Percentiles rank a stretch among this genome's conserved stretches.
Conservation (phyloP, 2,329 filamentous ascomycete species). For the Ophiocordyceps australis region DNA sequence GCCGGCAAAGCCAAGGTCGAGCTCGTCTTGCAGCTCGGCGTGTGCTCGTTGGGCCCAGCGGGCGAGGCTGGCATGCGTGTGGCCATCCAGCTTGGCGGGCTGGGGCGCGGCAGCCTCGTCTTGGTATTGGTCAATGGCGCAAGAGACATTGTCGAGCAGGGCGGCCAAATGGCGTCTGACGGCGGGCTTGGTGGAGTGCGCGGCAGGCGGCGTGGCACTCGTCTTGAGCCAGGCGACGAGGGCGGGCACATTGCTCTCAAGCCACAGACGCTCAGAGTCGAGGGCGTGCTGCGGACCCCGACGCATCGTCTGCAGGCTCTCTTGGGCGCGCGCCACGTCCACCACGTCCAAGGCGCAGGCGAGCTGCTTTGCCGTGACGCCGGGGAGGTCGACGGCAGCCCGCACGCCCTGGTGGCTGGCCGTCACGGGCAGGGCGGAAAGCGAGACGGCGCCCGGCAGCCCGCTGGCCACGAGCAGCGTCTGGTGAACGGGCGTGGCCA, state of each 20-base stretch:
- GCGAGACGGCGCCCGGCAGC: constrained; percentile 43
- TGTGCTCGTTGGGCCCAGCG: constrained; percentile 69
- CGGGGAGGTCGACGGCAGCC: constrained; percentile 39
- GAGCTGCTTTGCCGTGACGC: constrained; percentile 17
- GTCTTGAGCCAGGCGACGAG: constrained; percentile 46
- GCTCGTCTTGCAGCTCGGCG: constrained; percentile 61
- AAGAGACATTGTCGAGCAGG: constrained; percentile 36
- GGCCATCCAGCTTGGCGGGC: constrained; percentile 12
- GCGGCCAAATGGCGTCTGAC: constrained; percentile 50
- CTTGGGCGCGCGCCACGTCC: constrained; percentile 42
- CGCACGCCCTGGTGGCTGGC: constrained; percentile 23
- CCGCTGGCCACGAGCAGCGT: constrained; percentile 59
- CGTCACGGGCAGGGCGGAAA: constrained; percentile 22
- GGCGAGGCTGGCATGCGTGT: constrained; percentile 42
- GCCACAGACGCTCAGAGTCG: constrained; percentile 59
- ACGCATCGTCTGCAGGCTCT: constrained; percentile 50
- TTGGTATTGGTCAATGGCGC: constrained; percentile 30
- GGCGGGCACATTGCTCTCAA: constrained; percentile 46
- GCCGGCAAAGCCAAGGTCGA: constrained; percentile 63
- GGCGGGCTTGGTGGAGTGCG: constrained; percentile 40
- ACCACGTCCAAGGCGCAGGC: constrained; percentile 33
- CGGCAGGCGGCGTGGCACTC: too few species aligned
- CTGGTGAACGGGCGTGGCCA: constrained; percentile 73
- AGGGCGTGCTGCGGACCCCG: constrained; percentile 50
- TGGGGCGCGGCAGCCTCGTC: too few species aligned